Conservation (phyloP, 2,329 filamentous ascomycete genomes). For the Verticillium klebahnii region DNA sequence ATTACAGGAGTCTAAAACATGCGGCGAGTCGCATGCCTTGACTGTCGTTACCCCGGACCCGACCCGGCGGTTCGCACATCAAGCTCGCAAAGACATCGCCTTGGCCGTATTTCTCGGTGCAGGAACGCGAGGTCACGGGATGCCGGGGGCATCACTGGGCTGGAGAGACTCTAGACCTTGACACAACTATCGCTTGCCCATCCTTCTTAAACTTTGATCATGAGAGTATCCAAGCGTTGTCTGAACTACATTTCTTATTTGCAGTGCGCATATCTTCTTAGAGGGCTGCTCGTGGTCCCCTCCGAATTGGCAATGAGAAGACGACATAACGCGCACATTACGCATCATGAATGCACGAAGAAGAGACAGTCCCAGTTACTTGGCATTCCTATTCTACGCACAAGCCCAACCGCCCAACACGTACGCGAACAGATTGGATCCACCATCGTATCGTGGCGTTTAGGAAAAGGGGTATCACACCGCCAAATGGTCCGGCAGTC, state of each 20-base stretch:
- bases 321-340: no score
- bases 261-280: no score
- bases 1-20: background rate
- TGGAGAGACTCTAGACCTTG: no score
- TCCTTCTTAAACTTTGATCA: no score
- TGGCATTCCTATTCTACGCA: background rate
- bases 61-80: background rate
- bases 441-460: background rate
- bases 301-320: no score
- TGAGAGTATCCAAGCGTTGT: no score
- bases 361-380: background rate
- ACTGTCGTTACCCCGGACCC: background rate
- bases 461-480: background rate
- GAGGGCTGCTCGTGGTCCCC: no score
- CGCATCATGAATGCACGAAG: background rate
- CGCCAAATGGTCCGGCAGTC: background rate
- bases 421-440: background rate
- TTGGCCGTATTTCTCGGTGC: background rate
- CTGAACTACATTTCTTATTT: no score
- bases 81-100: background rate
- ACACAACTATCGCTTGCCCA: no score
- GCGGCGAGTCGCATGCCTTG: background rate
- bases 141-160: background rate
- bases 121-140: background rate
- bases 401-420: background rate